Conservation (phyloP, 176 grass and related monocot genomes). For the Triticum dicoccoides region DNA sequence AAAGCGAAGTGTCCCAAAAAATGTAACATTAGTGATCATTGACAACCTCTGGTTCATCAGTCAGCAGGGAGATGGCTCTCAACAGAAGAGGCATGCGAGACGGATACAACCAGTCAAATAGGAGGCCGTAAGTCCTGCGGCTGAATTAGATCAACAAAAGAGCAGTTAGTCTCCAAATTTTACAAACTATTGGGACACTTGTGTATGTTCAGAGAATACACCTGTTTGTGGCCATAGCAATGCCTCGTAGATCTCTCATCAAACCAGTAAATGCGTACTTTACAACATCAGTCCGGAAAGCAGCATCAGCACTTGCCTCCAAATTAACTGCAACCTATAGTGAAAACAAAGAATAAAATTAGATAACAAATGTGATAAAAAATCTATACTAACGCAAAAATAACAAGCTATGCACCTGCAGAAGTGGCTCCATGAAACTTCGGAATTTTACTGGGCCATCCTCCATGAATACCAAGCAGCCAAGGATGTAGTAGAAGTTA, state of each 20-base stretch:
- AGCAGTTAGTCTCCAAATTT: constrained; percentile 17
- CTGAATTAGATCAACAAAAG: constrained; percentile 50
- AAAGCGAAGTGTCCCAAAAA: constrained; percentile 1
- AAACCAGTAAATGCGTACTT: constrained; percentile 93
- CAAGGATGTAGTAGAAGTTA: constrained; percentile 93
- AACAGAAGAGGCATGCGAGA: constrained; percentile 82
- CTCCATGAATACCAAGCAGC: constrained; percentile 98
- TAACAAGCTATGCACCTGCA: constrained; percentile 54
- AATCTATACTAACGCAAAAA: constrained; percentile 15
- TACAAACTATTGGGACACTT: not conserved
- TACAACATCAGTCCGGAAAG: constrained; percentile 72
- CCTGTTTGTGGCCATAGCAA: constrained; percentile 97
- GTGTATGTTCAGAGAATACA: constrained; percentile 32
- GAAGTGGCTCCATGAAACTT: constrained; percentile 93
- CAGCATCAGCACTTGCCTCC: constrained; percentile 77
- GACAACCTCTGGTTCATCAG: constrained; percentile 80
- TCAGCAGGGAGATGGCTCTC: constrained; percentile 81
- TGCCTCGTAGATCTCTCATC: constrained; percentile 94
- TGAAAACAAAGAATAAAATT: constrained; percentile 19
- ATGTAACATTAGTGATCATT: constrained; percentile 29
- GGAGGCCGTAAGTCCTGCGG: constrained; percentile 81
- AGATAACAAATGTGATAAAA: not conserved
- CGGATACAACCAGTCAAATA: constrained; percentile 98
- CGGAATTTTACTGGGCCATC: constrained; percentile 91
- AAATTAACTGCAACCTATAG: constrained; percentile 71